Evolutionary conservation across 1,139 yeast species (phyloP).

Genomic region (Saccharomyces pastorianus): DNA sequence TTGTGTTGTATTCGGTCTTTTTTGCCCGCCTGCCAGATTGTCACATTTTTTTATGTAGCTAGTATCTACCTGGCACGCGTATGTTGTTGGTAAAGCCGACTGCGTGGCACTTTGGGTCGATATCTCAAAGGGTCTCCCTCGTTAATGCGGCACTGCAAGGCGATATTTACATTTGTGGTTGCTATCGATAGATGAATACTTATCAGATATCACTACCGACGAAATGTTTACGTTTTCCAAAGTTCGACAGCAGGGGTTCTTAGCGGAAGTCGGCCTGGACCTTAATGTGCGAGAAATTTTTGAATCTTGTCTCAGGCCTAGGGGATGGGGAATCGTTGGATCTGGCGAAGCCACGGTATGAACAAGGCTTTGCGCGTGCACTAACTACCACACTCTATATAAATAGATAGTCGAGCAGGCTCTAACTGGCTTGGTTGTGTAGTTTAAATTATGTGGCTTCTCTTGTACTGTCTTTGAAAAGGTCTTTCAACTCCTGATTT

Average conservation of each 20-base stretch:
- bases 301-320: background rate
- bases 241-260: background rate
- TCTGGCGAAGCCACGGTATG: background rate
- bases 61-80: background rate
- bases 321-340: background rate
- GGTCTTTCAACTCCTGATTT: background rate
- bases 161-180: background rate
- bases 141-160: background rate
- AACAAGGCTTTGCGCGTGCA: background rate
- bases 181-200: background rate
- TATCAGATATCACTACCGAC: background rate
- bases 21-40: background rate
- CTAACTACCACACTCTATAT: background rate
- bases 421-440: background rate
- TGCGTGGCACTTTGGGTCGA: background rate
- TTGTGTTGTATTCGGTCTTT: background rate
- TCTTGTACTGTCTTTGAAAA: background rate
- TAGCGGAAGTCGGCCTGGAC: background rate
- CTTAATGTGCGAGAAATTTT: background rate
- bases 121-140: background rate
- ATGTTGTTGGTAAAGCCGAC: background rate
- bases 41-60: background rate
- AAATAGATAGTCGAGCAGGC: background rate
- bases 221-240: background rate
- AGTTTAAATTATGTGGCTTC: background rate